Base-by-base conservation (phyloP, 2,329 filamentous ascomycete species). In the Aureobasidium sp. region DNA sequence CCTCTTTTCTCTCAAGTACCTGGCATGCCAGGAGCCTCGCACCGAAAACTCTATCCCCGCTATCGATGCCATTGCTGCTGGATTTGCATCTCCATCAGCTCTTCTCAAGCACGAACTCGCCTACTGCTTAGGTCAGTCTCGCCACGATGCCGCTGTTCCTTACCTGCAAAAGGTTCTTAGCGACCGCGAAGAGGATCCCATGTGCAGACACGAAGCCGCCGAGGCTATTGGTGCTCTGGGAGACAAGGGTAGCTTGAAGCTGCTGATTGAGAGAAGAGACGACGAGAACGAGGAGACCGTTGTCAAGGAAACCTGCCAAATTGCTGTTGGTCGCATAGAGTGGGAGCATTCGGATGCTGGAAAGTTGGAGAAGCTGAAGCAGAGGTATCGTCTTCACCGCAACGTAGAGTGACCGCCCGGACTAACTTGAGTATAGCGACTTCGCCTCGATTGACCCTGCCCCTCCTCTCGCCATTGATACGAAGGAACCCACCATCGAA, bases 391-490 rank as follows among this genome's bases (percentile, higher is more conserved):
- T 36, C 2, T 13, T 13, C 16, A 23, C 7, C 6, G 8, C 16
- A 29, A 27, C 43, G 33, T 27, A 33, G 23, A 51, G 16, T 13
- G 25, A 53, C 16, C 0, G 25, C 36, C 29, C 18, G 15, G 61
- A 55, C 70, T 76, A 60, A 75, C 38, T 53, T 25, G 9, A 27
- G 67, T 75, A 71, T 70, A 98, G 95, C 81, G 93, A 97, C 78
- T 99, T 99, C 80, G 91, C 93, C 66, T 98, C 95, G 51, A 92
- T 99, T 73, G 96, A 99, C 77, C 96, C 96, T 65, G 96, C 96
- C 56, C 96, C 96, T 50, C 94, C 96, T 4, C 89, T 95, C 79
- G 90, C 94, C 51, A 86, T 94, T 74, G 84, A 87, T n/a, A 81
- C 86, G 33, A 66, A 78, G 80, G 67, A 84, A 87, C 82, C 82